These are phyloP conservation scores for Ogataea pini DNA, from an alignment of 805 yeast species.

Conservation along the genomic window DNA sequence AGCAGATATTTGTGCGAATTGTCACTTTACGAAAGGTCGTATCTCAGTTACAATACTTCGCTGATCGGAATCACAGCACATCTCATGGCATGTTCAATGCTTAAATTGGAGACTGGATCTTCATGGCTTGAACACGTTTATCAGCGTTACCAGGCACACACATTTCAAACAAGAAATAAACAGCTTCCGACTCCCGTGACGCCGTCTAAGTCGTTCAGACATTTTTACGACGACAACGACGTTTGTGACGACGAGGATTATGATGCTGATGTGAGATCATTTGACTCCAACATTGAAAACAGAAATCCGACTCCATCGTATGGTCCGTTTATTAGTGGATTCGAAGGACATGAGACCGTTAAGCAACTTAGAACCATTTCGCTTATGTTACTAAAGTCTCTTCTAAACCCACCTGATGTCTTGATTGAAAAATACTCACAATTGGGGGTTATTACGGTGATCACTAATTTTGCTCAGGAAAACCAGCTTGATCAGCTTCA, in stretches of 20 bases:
- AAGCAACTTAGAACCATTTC: conserved; percentile 43
- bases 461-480: conserved; percentile 33
- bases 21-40: conserved; percentile 49
- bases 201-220: conserved; percentile 24
- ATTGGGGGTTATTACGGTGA: conserved; percentile 54
- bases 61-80: conserved; percentile 52
- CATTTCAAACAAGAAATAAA: conserved; percentile 11
- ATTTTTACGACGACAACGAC: conserved; percentile 21
- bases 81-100: conserved; percentile 53
- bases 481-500: conserved; percentile 23
- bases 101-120: conserved; percentile 48
- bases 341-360: conserved; percentile 43
- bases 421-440: conserved; percentile 50
- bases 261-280: conserved; percentile 14
- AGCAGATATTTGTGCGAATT: conserved; percentile 57
- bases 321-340: conserved; percentile 52
- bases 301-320: conserved; percentile 41
- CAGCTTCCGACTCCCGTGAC: conserved; percentile 30
- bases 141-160: conserved; percentile 16
- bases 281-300: conserved; percentile 34
- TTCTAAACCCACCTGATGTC: conserved; percentile 51
- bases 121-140: conserved; percentile 32
- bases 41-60: conserved; percentile 45
- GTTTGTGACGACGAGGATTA: conserved; percentile 12
- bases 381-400: conserved; percentile 43